Percentiles rank a stretch among this genome's conserved stretches.
These are phyloP conservation scores for Irpex rosettiformis DNA, from an alignment of 1,284 basidiomycete genomes.

Conservation along the genomic window DNA sequence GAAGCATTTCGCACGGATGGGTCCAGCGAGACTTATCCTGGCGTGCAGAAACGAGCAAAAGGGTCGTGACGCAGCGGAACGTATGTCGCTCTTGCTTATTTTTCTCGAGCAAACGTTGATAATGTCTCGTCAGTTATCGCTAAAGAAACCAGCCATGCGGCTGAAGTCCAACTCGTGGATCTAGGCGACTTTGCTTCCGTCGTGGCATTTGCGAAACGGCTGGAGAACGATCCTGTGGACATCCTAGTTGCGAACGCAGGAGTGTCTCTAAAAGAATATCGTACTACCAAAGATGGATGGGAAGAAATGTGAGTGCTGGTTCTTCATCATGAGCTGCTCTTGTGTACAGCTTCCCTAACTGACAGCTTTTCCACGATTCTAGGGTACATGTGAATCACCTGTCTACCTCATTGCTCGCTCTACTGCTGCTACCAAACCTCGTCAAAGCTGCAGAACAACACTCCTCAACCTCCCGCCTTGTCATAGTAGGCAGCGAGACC, in stretches of 20 bases:
- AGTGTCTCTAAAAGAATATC: constrained; percentile 15
- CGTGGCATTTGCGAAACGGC: constrained; percentile 25
- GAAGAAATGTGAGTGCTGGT: constrained; percentile 24
- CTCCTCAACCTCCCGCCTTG: constrained; percentile 19
- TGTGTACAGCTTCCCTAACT: too few relatives aligned
- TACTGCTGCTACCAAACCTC: constrained; percentile 28
- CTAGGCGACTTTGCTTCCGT: constrained; percentile 27
- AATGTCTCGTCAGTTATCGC: constrained; percentile 20
- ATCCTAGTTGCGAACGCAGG: constrained; percentile 33
- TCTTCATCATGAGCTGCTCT: background rate
- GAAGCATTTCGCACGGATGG: constrained; percentile 31
- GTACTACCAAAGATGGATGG: constrained; percentile 27
- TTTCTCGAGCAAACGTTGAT: background rate
- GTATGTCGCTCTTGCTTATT: constrained; percentile 13
- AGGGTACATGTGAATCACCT: constrained; percentile 31
- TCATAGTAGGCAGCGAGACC: constrained; percentile 24
- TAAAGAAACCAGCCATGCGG: constrained; percentile 23
- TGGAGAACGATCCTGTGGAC: constrained; percentile 27
- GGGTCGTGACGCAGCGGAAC: constrained; percentile 18
- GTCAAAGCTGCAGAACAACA: constrained; percentile 14
- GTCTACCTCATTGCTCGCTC: constrained; percentile 22
- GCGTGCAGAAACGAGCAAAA: constrained; percentile 26
- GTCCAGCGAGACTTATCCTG: constrained; percentile 26
- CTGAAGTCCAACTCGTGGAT: constrained; percentile 28
- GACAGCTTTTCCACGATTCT: background rate